A percentile compares a stretch with the other conserved stretches of the same genome.
Conservation (phyloP, 768 basidiomycete species). For the Cystofilobasidium capitatum region DNA sequence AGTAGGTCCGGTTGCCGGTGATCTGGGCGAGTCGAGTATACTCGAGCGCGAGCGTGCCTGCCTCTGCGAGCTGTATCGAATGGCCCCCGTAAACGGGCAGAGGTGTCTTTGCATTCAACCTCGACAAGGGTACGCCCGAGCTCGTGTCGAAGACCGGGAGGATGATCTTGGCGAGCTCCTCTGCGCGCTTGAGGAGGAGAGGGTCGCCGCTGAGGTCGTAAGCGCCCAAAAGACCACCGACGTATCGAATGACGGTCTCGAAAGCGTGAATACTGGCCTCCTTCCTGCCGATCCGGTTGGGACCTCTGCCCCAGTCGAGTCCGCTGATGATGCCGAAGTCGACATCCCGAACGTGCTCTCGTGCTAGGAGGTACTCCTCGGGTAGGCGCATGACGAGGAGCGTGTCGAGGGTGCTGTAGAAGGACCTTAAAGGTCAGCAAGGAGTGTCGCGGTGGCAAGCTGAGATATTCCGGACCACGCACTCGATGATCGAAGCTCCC, state of each 20-base stretch:
- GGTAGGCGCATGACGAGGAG: slow-evolving; percentile 35
- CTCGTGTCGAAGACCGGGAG: slow-evolving; percentile 22
- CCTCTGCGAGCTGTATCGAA: slow-evolving; percentile 30
- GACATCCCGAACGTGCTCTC: slow-evolving; percentile 34
- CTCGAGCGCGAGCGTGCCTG: slow-evolving; percentile 41
- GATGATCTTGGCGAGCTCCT: slow-evolving; percentile 25
- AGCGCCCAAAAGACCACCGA: slow-evolving; percentile 20
- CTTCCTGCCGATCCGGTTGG: slow-evolving; percentile 2
- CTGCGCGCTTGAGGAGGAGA: slow-evolving; percentile 41
- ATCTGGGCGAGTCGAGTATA: slow-evolving; percentile 39
- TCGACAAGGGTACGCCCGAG: slow-evolving; percentile 12
- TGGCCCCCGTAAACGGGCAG: slow-evolving; percentile 7
- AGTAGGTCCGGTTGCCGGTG: slow-evolving; percentile 41
- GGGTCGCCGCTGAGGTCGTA: slow-evolving; percentile 38
- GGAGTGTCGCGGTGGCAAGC: not conserved
- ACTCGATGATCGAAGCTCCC: slow-evolving; percentile 35
- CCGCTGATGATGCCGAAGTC: slow-evolving; percentile 34
- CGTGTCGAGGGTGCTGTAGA: slow-evolving; percentile 29
- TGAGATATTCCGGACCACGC: not conserved
- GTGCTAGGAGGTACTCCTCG: slow-evolving; percentile 34
- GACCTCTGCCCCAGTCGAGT: slow-evolving; percentile 14
- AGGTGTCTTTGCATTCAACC: slow-evolving; percentile 20
- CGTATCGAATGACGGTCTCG: slow-evolving; percentile 40
- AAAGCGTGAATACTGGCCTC: slow-evolving; percentile 35
- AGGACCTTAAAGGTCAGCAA: not conserved